These are phyloP conservation scores for Lipomyces yamanashiensis DNA, from an alignment of 805 yeast genomes.

Conservation along the genomic window DNA sequence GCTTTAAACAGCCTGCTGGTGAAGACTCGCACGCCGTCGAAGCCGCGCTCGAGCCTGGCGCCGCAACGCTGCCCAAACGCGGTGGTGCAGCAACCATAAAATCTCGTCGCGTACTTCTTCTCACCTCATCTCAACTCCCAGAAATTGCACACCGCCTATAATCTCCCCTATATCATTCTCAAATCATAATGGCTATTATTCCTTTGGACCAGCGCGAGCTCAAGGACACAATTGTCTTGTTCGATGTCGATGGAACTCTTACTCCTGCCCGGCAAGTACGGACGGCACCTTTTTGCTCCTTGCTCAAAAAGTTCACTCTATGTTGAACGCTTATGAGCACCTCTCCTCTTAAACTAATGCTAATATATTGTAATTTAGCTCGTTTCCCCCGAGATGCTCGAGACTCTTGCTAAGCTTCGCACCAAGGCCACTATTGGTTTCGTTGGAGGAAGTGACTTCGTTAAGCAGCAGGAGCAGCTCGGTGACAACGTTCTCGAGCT, in stretches of 20 bases:
- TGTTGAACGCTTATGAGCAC: not conserved
- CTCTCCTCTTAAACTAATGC: not conserved
- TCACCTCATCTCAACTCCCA: not conserved
- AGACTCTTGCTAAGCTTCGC: conserved; percentile 73
- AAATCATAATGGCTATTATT: conserved; percentile 20
- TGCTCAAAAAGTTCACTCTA: not conserved
- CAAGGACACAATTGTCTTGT: conserved; percentile 78
- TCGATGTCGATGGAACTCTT: conserved; percentile 98
- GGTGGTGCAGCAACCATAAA: not conserved
- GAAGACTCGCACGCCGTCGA: no score
- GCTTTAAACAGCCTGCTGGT: no score
- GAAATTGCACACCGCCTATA: not conserved
- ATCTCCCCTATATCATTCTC: not conserved
- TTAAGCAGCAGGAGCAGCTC: conserved; percentile 94
- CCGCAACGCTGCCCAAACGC: not conserved
- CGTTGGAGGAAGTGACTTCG: conserved; percentile 95
- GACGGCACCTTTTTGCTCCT: not conserved
- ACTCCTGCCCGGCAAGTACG: conserved; percentile 87
- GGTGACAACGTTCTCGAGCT: conserved; percentile 72
- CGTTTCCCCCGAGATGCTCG: conserved; percentile 63
- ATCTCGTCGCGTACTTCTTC: conserved; percentile 4
- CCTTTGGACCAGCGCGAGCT: conserved; percentile 73
- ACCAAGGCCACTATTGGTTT: conserved; percentile 94
- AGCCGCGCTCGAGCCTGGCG: not conserved
- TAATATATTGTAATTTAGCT: conserved; percentile 8